Conservation (phyloP, 139 green algal genomes). For the Choricystis sp. region DNA sequence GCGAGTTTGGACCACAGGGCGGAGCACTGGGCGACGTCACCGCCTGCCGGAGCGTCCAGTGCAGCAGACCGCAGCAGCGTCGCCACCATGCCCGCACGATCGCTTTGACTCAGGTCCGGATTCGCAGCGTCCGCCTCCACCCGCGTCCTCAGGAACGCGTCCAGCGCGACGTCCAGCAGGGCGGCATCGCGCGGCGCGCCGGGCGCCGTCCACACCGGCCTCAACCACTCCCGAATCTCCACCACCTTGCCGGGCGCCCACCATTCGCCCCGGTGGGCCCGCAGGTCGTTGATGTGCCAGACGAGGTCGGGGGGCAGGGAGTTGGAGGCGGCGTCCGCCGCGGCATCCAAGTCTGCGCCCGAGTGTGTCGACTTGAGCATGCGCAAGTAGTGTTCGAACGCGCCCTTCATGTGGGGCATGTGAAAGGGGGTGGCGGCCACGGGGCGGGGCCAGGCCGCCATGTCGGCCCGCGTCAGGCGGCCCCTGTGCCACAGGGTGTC, state of each 20-base stretch:
- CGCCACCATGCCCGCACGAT: not conserved
- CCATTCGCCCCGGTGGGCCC: conserved; percentile 65
- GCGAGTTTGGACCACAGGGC: conserved; percentile 24
- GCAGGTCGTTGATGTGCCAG: conserved; percentile 57
- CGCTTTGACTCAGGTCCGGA: not conserved
- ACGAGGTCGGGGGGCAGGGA: conserved; percentile 39
- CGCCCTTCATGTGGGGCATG: conserved; percentile 71
- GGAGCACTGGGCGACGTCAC: no score
- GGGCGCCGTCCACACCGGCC: conserved; percentile 6
- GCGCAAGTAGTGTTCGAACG: conserved; percentile 76
- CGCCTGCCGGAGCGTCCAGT: not conserved
- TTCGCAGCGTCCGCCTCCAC: no score
- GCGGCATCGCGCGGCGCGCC: conserved; percentile 55
- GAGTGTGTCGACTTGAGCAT: conserved; percentile 72
- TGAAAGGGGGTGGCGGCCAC: conserved; percentile 50
- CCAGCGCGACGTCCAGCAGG: conserved; percentile 81
- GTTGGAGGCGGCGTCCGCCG: conserved; percentile 50
- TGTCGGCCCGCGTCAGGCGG: conserved; percentile 41
- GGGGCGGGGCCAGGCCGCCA: conserved; percentile 46
- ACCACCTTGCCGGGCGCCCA: conserved; percentile 86
- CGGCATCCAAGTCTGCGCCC: conserved; percentile 65
- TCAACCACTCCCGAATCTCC: conserved; percentile 45
- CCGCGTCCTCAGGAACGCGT: conserved; percentile 60
- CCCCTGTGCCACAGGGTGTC: conserved; percentile 43
- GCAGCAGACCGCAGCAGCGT: conserved; percentile 1